phyloP scores from a whole-genome alignment of 768 basidiomycete genomes.

The Melanogaster broomeanus region DNA sequence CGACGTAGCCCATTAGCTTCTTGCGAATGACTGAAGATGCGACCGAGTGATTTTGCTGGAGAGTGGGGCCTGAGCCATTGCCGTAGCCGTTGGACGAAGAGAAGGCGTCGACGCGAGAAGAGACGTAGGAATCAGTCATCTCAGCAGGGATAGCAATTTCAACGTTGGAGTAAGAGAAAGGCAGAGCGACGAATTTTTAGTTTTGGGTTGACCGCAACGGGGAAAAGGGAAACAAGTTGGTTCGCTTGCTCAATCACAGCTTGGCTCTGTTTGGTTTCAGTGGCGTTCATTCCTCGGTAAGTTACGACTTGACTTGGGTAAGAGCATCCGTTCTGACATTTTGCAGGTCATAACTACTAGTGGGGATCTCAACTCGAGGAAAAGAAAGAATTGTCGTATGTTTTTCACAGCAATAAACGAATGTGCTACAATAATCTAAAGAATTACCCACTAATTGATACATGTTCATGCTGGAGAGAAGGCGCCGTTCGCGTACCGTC shows the following conservation, averaged over 20 bases:
- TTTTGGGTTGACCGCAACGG: slow-evolving; percentile 54
- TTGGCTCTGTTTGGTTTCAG: slow-evolving; percentile 37
- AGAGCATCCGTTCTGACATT: not conserved
- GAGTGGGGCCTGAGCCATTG: slow-evolving; percentile 67
- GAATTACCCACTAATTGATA: slow-evolving; percentile 3
- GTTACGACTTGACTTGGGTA: not conserved
- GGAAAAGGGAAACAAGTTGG: slow-evolving; percentile 44
- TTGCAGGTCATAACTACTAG: too few relatives aligned
- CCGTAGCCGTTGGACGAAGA: slow-evolving; percentile 51
- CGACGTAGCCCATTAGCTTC: slow-evolving; percentile 94
- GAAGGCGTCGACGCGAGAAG: slow-evolving; percentile 65
- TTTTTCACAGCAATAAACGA: slow-evolving; percentile 3
- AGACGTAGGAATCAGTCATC: slow-evolving; percentile 80
- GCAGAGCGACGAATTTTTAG: slow-evolving; percentile 43
- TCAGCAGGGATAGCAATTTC: slow-evolving; percentile 28
- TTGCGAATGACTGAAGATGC: slow-evolving; percentile 62
- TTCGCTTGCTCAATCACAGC: slow-evolving; percentile 25
- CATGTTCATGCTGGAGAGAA: too few relatives aligned
- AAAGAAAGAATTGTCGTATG: not conserved
- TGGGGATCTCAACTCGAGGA: too few relatives aligned
- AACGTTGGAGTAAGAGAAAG: slow-evolving; percentile 18
- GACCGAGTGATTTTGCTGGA: slow-evolving; percentile 37
- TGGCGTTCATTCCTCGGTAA: slow-evolving; percentile 22
- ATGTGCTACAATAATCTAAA: not conserved
- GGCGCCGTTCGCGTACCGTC: too few relatives aligned